Percentiles rank a stretch among this genome's conserved stretches.
phyloP scores from a whole-genome alignment of 2,329 filamentous ascomycete genomes.

The Phialemoniopsis sp. region DNA sequence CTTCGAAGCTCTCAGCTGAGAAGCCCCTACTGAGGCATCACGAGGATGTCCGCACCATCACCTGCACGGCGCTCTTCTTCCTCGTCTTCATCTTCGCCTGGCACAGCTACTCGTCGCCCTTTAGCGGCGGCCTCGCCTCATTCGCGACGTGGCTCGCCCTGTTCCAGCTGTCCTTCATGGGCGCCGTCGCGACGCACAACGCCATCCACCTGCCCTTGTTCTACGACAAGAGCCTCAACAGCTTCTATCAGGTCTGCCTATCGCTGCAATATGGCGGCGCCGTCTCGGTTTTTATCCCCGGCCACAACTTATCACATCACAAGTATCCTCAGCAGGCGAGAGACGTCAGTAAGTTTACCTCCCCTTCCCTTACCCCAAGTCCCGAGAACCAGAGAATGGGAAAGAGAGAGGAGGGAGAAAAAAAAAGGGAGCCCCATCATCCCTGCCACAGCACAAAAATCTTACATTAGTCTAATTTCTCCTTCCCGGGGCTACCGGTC shows the following conservation, averaged over 20 bases:
- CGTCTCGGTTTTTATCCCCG: slow-evolving; percentile 8
- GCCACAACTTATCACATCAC: slow-evolving; percentile 8
- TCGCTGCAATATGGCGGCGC: slow-evolving; percentile 9
- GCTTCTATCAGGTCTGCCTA: slow-evolving; percentile 7
- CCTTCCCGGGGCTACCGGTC: too few relatives aligned
- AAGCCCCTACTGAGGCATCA: slow-evolving; percentile 2
- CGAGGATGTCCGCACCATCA: slow-evolving; percentile 6
- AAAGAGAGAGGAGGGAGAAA: too few relatives aligned
- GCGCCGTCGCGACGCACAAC: slow-evolving; percentile 8
- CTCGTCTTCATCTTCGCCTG: slow-evolving; percentile 6
- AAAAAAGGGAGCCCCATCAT: too few relatives aligned
- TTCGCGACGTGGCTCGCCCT: slow-evolving; percentile 6
- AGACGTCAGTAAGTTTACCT: slow-evolving; percentile 9
- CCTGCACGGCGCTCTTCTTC: slow-evolving; percentile 6
- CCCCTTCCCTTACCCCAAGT: too few relatives aligned
- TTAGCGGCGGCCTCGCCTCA: slow-evolving; percentile 4
- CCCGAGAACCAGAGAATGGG: too few relatives aligned
- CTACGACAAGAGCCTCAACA: slow-evolving; percentile 2
- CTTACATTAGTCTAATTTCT: too few relatives aligned
- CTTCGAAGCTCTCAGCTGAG: background rate
- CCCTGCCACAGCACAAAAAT: background rate
- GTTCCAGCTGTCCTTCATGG: slow-evolving; percentile 9
- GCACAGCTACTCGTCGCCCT: slow-evolving; percentile 4
- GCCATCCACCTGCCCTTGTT: slow-evolving; percentile 8
- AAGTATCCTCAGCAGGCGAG: slow-evolving; percentile 9